These are phyloP conservation scores for Schoenoplectus triqueter DNA, from an alignment of 202 grass and related monocot species.

Conservation along the genomic window DNA sequence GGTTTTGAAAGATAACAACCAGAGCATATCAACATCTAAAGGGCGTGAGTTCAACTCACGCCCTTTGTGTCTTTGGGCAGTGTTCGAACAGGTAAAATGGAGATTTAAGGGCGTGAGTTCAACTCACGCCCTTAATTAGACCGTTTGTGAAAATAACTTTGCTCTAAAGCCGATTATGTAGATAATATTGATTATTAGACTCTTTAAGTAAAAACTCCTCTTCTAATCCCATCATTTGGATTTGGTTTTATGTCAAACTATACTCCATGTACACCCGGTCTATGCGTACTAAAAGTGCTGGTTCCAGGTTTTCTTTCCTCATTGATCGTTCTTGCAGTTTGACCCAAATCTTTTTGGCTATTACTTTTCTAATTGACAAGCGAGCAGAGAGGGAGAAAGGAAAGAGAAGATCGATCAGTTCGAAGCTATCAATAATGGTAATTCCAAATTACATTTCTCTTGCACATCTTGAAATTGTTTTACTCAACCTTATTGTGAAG, in stretches of 20 bases:
- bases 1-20: no score
- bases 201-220: no score
- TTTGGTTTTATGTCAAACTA: background rate
- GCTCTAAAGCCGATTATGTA: no score
- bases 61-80: no score
- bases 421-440: conserved; percentile 33
- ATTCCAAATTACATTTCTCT: conserved; percentile 8
- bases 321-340: conserved; percentile 28
- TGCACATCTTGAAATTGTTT: background rate
- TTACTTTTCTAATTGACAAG: conserved; percentile 24
- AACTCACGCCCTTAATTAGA: no score
- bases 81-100: no score
- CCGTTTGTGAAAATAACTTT: no score
- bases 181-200: no score
- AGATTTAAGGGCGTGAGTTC: no score
- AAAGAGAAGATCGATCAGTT: conserved; percentile 22
- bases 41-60: no score
- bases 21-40: no score
- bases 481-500: background rate
- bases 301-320: background rate
- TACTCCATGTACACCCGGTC: conserved; percentile 28
- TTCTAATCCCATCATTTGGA: background rate
- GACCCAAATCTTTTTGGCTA: conserved; percentile 27
- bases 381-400: background rate
- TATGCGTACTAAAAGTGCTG: background rate